These are phyloP conservation scores for Salicornia ramosissima DNA, from an alignment of 148 eudicot genomes.

Conservation along the genomic window DNA sequence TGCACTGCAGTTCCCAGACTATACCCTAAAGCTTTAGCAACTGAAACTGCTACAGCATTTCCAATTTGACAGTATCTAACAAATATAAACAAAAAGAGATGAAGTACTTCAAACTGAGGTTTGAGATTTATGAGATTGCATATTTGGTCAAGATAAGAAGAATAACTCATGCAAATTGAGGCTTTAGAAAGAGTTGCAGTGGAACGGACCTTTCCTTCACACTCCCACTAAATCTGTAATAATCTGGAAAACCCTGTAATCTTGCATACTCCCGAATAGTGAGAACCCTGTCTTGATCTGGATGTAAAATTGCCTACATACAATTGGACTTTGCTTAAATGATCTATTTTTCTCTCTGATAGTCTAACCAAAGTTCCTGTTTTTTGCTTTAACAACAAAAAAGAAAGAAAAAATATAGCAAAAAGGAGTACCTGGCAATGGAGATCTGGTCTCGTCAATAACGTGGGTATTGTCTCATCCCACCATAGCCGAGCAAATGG, in stretches of 20 bases:
- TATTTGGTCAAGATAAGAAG: too few species aligned
- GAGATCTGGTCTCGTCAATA: constrained; percentile 39
- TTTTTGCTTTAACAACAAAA: neutral
- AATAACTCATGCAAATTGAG: neutral
- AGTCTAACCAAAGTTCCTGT: neutral
- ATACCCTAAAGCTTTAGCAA: constrained; percentile 49
- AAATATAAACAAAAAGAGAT: neutral
- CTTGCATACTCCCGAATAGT: constrained; percentile 56
- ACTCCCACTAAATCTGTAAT: constrained; percentile 42
- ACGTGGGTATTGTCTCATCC: constrained; percentile 57
- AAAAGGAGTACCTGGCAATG: constrained; percentile 43
- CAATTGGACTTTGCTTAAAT: neutral
- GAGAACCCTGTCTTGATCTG: constrained; percentile 58
- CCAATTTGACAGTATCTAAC: constrained; percentile 56
- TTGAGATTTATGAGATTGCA: too few species aligned
- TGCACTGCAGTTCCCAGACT: constrained; percentile 43
- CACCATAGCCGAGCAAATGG: constrained; percentile 60
- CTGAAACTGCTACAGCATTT: constrained; percentile 54
- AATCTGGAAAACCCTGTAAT: constrained; percentile 59
- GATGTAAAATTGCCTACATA: constrained; percentile 46
- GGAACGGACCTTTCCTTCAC: constrained; percentile 39
- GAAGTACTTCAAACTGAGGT: neutral
- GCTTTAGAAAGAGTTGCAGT: neutral
- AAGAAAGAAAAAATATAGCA: neutral
- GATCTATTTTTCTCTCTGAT: neutral